Conservation (phyloP, 1,284 basidiomycete genomes). For the Melampsora americana region DNA sequence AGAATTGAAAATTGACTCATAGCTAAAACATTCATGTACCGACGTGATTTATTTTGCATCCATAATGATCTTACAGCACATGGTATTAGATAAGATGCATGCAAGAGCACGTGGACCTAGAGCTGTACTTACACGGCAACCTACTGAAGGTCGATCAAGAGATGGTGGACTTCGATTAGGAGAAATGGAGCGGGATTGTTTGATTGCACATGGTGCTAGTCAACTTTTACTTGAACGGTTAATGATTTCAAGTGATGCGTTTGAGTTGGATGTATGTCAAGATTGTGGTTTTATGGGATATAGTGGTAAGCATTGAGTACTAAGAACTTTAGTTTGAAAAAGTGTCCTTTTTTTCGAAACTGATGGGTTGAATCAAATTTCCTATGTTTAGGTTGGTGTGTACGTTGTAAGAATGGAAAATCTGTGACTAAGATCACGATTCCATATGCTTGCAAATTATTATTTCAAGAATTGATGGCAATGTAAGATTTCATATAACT, state of each 20-base stretch:
- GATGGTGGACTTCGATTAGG: slow-evolving; percentile 95
- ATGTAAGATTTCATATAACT: slow-evolving; percentile 13
- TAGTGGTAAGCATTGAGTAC: slow-evolving; percentile 60
- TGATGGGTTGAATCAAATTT: neutral
- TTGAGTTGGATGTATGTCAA: slow-evolving; percentile 93
- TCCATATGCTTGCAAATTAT: slow-evolving; percentile 92
- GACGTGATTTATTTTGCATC: slow-evolving; percentile 39
- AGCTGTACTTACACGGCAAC: slow-evolving; percentile 93
- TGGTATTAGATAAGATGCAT: slow-evolving; percentile 99
- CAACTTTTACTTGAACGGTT: slow-evolving; percentile 91
- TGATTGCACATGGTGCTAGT: slow-evolving; percentile 82
- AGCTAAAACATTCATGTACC: neutral
- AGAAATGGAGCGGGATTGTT: slow-evolving; percentile 95
- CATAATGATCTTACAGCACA: slow-evolving; percentile 65
- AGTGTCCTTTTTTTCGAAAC: slow-evolving; percentile 61
- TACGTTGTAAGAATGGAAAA: slow-evolving; percentile 84
- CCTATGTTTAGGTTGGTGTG: slow-evolving; percentile 48
- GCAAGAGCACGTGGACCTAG: slow-evolving; percentile 93
- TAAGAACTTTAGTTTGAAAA: neutral
- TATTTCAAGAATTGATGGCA: slow-evolving; percentile 82
- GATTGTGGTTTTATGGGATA: slow-evolving; percentile 94
- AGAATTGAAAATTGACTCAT: slow-evolving; percentile 1
- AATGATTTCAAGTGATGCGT: slow-evolving; percentile 84
- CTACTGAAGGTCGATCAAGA: slow-evolving; percentile 94
- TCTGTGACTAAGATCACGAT: slow-evolving; percentile 95